Conservation (phyloP, 139 green algal genomes). For the Chlorella sp. region DNA sequence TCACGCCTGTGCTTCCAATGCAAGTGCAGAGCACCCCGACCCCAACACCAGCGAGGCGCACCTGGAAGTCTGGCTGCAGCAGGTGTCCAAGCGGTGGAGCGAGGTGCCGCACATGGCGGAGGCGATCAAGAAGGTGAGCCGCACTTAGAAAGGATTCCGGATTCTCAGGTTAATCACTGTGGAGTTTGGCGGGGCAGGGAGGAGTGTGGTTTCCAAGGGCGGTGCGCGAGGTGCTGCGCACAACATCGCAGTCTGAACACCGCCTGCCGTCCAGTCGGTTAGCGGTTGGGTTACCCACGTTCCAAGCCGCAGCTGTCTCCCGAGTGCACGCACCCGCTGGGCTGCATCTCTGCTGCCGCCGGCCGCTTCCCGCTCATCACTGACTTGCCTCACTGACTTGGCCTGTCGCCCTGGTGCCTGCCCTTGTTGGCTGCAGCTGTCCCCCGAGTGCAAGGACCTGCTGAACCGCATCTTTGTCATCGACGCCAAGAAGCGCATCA, state of each 20-base stretch:
- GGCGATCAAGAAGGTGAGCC: slow-evolving; percentile 50
- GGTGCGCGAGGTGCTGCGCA: neutral
- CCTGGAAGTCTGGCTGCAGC: slow-evolving; percentile 65
- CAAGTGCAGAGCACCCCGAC: slow-evolving; percentile 62
- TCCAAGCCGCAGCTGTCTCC: slow-evolving; percentile 49
- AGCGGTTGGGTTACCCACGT: neutral
- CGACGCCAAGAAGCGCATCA: slow-evolving; percentile 72
- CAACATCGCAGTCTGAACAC: too few species aligned
- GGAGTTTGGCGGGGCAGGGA: too few species aligned
- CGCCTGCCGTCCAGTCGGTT: too few species aligned
- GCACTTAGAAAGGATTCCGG: too few species aligned
- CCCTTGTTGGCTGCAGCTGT: too few species aligned
- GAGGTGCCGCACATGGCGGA: slow-evolving; percentile 66
- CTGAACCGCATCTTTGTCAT: slow-evolving; percentile 80
- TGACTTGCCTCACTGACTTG: too few species aligned
- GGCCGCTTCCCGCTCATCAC: neutral
- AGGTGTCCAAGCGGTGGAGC: slow-evolving; percentile 57
- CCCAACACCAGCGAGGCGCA: slow-evolving; percentile 74
- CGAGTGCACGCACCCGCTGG: slow-evolving; percentile 75
- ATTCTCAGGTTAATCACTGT: too few species aligned
- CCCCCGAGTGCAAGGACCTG: slow-evolving; percentile 70
- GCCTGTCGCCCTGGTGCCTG: too few species aligned
- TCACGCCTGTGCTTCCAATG: too few species aligned
- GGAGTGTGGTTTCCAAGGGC: neutral
- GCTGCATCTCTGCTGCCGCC: slow-evolving; percentile 73